phyloP scores from a whole-genome alignment of 495 filamentous ascomycete genomes.

The Corynascus novoguineensis region DNA sequence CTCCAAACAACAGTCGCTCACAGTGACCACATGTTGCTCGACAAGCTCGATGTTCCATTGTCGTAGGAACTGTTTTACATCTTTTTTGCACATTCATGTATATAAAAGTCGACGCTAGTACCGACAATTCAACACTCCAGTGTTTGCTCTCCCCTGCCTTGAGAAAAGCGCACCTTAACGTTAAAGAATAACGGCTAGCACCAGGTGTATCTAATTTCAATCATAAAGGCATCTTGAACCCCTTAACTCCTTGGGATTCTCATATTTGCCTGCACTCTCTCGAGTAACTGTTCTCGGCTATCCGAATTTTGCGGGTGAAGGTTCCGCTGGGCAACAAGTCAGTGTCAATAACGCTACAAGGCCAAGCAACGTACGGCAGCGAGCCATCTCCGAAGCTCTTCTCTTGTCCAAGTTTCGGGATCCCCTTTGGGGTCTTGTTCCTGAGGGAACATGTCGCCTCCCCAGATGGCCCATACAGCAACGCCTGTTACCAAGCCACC shows the following conservation, averaged over 20 bases:
- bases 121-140: too few relatives aligned
- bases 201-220: too few relatives aligned
- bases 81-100: too few relatives aligned
- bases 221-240: neutral
- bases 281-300: constrained; percentile 69
- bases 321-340: constrained; percentile 54
- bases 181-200: too few relatives aligned
- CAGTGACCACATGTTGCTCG: too few relatives aligned
- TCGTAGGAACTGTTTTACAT: too few relatives aligned
- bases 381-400: constrained; percentile 71
- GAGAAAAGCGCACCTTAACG: too few relatives aligned
- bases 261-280: constrained; percentile 75
- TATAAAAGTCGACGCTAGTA: too few relatives aligned
- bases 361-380: constrained; percentile 54
- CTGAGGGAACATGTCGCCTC: constrained; percentile 69
- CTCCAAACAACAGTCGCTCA: too few relatives aligned
- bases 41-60: too few relatives aligned
- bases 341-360: neutral
- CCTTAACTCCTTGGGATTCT: constrained; percentile 37
- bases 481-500: constrained; percentile 78
- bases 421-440: constrained; percentile 73
- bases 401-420: constrained; percentile 64
- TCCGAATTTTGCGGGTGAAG: constrained; percentile 61
- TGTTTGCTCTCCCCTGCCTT: too few relatives aligned
- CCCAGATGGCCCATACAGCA: constrained; percentile 78